Evolutionary conservation across 257 asterid species (phyloP), one percentile per base, ranked within the genome.

Genomic region (Nicotiana obtusifolia): DNA sequence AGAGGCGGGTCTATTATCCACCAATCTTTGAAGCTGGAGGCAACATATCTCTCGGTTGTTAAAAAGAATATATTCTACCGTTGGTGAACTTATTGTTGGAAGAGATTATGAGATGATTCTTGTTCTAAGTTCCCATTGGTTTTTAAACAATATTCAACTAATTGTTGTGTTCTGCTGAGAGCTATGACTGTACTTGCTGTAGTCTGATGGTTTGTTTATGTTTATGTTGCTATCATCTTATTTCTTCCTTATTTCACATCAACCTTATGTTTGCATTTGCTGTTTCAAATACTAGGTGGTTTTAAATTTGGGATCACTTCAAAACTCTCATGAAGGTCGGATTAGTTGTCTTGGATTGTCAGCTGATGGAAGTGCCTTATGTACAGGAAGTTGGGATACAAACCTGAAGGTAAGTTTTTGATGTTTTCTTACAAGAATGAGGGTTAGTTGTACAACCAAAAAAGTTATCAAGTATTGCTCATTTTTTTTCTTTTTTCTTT

Each of bases 321-420:
- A 92, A 83, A 96, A 89, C 87, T 96, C 99, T 83, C 99, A 94
- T 33, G 93, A 88, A 54, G 86, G 84, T 57, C 93, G 97, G 81
- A 88, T 96, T 76, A 94, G 88, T 89, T 96, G 98, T 86, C 86
- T 96, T 85, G 97, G 97, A 64, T 86, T 96, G 75, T 96, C 99
- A 47, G 97, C 97, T 62, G 99, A 96, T 86, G 99, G 99, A 65
- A 94, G 98, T 81, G 98, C 98, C 82, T 89, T 96, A 86, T 96
- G 98, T 90, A 94, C 98, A 82, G 99, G 99, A 86, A 96, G 99
- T 84, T 94, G 82, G 88, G 99, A 96, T 86, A 88, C 98, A 77
- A 96, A 91, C 89, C 90, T 96, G 81, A 94, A 96, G 98, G 99
- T 96, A 65, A 75, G 26, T 5, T 54, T 14, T 52, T 52, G 15